Conservation (phyloP, 2,329 filamentous ascomycete species). For the Pseudocercospora crystallina region DNA sequence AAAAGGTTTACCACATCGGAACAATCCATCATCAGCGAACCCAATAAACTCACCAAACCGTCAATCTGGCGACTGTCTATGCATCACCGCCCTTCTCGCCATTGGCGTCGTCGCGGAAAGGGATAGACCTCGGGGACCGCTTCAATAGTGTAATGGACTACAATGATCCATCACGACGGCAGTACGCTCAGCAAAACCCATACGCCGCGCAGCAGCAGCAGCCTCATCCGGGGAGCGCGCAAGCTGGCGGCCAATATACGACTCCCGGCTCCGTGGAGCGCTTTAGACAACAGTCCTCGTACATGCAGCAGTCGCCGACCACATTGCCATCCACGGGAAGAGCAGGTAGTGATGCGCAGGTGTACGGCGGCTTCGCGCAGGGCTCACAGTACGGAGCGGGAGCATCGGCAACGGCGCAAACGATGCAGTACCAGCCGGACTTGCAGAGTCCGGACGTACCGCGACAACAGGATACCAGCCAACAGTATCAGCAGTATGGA, state of each 20-base stretch:
- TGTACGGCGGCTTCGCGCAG: slow-evolving; percentile 54
- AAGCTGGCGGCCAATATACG: slow-evolving; percentile 42
- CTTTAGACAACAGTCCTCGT: slow-evolving; percentile 47
- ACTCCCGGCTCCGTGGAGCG: slow-evolving; percentile 49
- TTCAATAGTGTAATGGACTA: slow-evolving; percentile 35
- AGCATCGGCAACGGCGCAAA: slow-evolving; percentile 51
- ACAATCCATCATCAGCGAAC: slow-evolving; percentile 1
- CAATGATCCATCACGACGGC: slow-evolving; percentile 36
- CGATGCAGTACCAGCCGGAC: slow-evolving; percentile 56
- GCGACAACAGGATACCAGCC: slow-evolving; percentile 41
- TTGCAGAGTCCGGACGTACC: slow-evolving; percentile 59
- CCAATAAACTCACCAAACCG: slow-evolving; percentile 14
- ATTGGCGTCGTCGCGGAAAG: slow-evolving; percentile 30
- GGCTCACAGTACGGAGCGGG: slow-evolving; percentile 56
- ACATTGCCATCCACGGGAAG: slow-evolving; percentile 41
- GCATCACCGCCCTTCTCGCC: slow-evolving; percentile 35
- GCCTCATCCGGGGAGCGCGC: slow-evolving; percentile 28
- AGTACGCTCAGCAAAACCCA: slow-evolving; percentile 32
- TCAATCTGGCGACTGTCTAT: slow-evolving; percentile 34
- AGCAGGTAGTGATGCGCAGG: slow-evolving; percentile 39
- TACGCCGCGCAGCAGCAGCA: slow-evolving; percentile 31
- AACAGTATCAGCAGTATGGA: slow-evolving; percentile 60
- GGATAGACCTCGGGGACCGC: slow-evolving; percentile 21
- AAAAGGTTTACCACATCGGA: background rate
- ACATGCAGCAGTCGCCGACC: slow-evolving; percentile 45